These are phyloP conservation scores for Metschnikowia corniflorae DNA, from an alignment of 805 yeast species.

Conservation along the genomic window DNA sequence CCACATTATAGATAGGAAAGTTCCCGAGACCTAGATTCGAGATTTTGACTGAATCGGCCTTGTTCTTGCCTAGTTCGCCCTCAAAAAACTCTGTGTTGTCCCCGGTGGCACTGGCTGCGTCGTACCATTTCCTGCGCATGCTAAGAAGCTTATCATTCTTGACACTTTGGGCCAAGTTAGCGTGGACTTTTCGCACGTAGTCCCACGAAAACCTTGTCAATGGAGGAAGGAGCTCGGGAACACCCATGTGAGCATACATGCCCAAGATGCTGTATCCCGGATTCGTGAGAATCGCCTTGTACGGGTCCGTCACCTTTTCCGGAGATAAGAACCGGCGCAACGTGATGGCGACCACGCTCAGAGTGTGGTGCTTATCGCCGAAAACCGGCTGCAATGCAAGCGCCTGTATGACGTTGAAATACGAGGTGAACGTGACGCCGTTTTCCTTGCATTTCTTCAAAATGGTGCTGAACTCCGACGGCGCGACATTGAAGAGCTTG, in stretches of 20 bases:
- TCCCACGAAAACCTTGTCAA: constrained; percentile 33
- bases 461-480: constrained; percentile 22
- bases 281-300: constrained; percentile 17
- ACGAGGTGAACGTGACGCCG: constrained; percentile 33
- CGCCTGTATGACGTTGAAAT: constrained; percentile 24
- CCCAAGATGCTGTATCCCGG: constrained; percentile 28
- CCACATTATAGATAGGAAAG: constrained; percentile 17
- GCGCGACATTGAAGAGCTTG: constrained; percentile 27
- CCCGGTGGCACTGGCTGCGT: constrained; percentile 11
- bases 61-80: constrained; percentile 20
- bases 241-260: constrained; percentile 32
- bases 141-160: constrained; percentile 25
- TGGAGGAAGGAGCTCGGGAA: constrained; percentile 31
- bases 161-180: constrained; percentile 17
- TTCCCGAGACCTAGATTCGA: constrained; percentile 36
- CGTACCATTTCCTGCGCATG: constrained; percentile 19
- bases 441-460: constrained; percentile 27
- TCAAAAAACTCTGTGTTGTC: constrained; percentile 25
- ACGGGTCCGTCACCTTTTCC: constrained; percentile 13
- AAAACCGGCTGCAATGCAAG: constrained; percentile 28
- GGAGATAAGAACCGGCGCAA: constrained; percentile 24
- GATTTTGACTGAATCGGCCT: constrained; percentile 31
- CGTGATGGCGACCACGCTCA: constrained; percentile 31
- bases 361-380: constrained; percentile 23
- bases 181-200: constrained; percentile 20